phyloP scores from a whole-genome alignment of 768 basidiomycete genomes.

The Sarcomyxa edulis region DNA sequence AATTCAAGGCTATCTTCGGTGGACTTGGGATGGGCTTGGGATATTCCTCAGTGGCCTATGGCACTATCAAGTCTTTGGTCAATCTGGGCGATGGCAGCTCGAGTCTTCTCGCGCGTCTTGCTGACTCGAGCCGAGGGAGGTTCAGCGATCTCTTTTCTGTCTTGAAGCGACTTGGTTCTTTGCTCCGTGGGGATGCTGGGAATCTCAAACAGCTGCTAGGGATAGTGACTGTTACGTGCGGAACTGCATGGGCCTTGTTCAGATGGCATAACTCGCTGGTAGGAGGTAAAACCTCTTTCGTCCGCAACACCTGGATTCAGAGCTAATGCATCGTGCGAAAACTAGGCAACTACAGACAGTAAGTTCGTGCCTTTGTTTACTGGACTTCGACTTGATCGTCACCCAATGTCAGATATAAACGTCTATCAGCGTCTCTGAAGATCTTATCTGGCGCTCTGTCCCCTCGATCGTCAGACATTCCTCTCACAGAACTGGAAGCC shows the following conservation, averaged over 20 bases:
- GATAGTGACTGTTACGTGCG: constrained; percentile 18
- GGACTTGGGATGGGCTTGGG: constrained; percentile 34
- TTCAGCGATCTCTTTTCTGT: no score
- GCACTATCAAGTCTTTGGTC: constrained; percentile 4
- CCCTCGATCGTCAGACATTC: constrained; percentile 15
- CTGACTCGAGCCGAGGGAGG: no score
- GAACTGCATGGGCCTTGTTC: constrained; percentile 28
- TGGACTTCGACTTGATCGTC: not conserved
- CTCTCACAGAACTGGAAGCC: constrained; percentile 17
- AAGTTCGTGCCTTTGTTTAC: constrained; percentile 1
- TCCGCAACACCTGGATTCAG: not conserved
- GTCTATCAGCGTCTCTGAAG: constrained; percentile 31
- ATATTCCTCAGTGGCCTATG: constrained; percentile 4
- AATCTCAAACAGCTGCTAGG: constrained; percentile 11
- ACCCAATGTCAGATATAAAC: constrained; percentile 20
- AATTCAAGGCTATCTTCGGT: constrained; percentile 64
- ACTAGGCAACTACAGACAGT: constrained; percentile 31
- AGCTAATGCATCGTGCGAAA: not conserved
- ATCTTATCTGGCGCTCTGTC: constrained; percentile 29
- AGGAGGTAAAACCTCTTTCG: constrained; percentile 19
- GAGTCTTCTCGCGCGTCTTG: no score
- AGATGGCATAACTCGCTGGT: constrained; percentile 43
- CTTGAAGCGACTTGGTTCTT: not conserved
- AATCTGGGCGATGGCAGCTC: no score
- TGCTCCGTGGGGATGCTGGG: constrained; percentile 3